Percentiles rank a stretch among this genome's conserved stretches.
Conservation (phyloP, 768 basidiomycete species). For the Cyclocybe cylindracea region DNA sequence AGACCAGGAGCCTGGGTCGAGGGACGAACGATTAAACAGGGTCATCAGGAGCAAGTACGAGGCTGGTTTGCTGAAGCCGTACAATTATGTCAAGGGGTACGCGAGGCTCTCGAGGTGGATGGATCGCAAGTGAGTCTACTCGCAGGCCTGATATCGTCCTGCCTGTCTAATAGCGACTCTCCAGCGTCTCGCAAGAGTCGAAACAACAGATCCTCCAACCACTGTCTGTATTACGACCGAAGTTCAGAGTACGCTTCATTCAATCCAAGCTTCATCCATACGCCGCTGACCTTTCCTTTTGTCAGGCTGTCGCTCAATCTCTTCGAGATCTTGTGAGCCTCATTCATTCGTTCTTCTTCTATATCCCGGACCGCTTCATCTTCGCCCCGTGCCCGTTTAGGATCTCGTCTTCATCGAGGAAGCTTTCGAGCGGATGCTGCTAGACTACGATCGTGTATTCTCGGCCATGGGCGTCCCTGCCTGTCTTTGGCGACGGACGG, state of each 20-base stretch:
- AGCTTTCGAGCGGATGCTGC: conserved; percentile 90
- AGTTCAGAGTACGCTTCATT: conserved; percentile 64
- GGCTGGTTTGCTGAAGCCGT: conserved; percentile 91
- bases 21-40: conserved; percentile 85
- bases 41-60: conserved; percentile 98
- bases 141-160: background rate
- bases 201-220: conserved; percentile 92
- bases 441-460: conserved; percentile 95
- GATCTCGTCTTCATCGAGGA: conserved; percentile 98
- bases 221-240: conserved; percentile 79
- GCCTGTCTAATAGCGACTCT: conserved; percentile 3
- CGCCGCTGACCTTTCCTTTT: conserved; percentile 4
- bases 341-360: background rate
- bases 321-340: conserved; percentile 71
- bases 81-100: conserved; percentile 97
- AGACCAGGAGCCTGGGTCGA: conserved; percentile 88
- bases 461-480: conserved; percentile 97
- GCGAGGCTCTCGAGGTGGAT: conserved; percentile 91
- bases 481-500: conserved; percentile 94
- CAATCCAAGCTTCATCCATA: conserved; percentile 1
- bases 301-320: conserved; percentile 78
- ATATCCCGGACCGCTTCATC: conserved; percentile 13
- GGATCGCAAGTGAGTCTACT: conserved; percentile 74
- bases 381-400: conserved; percentile 30
- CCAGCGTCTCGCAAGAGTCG: conserved; percentile 85